phyloP scores from a whole-genome alignment of 2,329 filamentous ascomycete species.

The Pseudopithomyces maydicus region DNA sequence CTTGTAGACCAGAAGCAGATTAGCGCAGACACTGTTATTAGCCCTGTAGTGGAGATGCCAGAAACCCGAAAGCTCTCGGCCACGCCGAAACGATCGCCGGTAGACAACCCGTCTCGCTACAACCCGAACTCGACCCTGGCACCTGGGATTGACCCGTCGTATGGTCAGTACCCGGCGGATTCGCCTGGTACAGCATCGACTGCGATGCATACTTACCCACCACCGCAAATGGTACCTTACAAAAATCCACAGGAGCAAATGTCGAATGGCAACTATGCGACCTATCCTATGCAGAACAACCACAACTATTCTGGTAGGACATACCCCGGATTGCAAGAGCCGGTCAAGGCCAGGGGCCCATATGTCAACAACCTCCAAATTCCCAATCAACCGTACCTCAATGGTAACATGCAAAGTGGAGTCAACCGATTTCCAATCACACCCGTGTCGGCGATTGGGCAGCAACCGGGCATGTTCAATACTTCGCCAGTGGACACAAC shows the following conservation, averaged over 20 bases:
- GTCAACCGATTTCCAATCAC: slow-evolving; percentile 33
- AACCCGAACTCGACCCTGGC: slow-evolving; percentile 36
- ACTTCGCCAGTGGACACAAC: slow-evolving; percentile 45
- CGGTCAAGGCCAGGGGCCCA: slow-evolving; percentile 32
- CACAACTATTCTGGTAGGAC: slow-evolving; percentile 34
- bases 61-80: slow-evolving; percentile 39
- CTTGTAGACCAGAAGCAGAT: slow-evolving; percentile 47
- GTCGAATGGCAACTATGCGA: slow-evolving; percentile 28
- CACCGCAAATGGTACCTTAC: slow-evolving; percentile 39
- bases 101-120: slow-evolving; percentile 38
- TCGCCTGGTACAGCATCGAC: slow-evolving; percentile 26
- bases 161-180: slow-evolving; percentile 31
- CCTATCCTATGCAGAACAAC: slow-evolving; percentile 22
- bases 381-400: slow-evolving; percentile 31
- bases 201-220: slow-evolving; percentile 46
- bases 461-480: slow-evolving; percentile 34
- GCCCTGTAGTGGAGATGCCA: slow-evolving; percentile 43
- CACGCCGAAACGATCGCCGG: slow-evolving; percentile 32
- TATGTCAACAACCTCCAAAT: slow-evolving; percentile 38
- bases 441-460: slow-evolving; percentile 33
- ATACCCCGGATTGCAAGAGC: slow-evolving; percentile 40
- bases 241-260: slow-evolving; percentile 19
- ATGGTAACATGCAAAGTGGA: slow-evolving; percentile 29
- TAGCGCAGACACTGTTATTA: slow-evolving; percentile 44
- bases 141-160: slow-evolving; percentile 38